Percentiles rank a stretch among this genome's conserved stretches.
phyloP scores from a whole-genome alignment of 1,284 basidiomycete genomes.

The Heterobasidion annosum region DNA sequence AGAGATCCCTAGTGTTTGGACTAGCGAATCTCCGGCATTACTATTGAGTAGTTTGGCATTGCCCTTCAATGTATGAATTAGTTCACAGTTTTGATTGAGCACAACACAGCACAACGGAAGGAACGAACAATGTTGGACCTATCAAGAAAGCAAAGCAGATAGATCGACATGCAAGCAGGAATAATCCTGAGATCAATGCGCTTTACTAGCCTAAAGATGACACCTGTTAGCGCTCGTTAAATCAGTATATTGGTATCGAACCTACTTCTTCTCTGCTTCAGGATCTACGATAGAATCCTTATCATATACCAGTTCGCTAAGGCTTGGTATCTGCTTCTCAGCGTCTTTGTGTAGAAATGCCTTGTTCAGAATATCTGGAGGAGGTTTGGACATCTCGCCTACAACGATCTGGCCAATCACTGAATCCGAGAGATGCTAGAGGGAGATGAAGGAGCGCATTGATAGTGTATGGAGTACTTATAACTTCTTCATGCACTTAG shows the following conservation, averaged over 20 bases:
- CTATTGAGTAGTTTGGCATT: constrained; percentile 28
- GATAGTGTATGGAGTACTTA: no score
- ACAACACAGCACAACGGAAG: background rate
- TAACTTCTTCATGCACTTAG: no score
- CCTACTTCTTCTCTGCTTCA: constrained; percentile 11
- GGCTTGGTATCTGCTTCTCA: no score
- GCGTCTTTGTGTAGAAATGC: no score
- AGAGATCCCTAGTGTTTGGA: constrained; percentile 20
- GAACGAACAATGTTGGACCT: constrained; percentile 25
- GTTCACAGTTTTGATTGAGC: background rate
- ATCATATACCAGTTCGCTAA: no score
- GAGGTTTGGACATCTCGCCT: no score
- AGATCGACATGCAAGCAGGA: constrained; percentile 23
- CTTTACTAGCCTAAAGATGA: background rate
- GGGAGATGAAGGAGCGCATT: no score
- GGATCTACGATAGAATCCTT: constrained; percentile 9
- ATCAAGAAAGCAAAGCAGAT: constrained; percentile 27
- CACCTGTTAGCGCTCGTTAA: background rate
- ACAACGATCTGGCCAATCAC: no score
- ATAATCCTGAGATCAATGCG: constrained; percentile 19
- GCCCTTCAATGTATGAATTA: constrained; percentile 13
- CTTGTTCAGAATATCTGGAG: no score
- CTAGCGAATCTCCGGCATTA: constrained; percentile 22
- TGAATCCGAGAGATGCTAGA: no score
- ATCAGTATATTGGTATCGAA: background rate